These are phyloP conservation scores for Puccinia polysora DNA, from an alignment of 1,284 basidiomycete species.

Conservation along the genomic window DNA sequence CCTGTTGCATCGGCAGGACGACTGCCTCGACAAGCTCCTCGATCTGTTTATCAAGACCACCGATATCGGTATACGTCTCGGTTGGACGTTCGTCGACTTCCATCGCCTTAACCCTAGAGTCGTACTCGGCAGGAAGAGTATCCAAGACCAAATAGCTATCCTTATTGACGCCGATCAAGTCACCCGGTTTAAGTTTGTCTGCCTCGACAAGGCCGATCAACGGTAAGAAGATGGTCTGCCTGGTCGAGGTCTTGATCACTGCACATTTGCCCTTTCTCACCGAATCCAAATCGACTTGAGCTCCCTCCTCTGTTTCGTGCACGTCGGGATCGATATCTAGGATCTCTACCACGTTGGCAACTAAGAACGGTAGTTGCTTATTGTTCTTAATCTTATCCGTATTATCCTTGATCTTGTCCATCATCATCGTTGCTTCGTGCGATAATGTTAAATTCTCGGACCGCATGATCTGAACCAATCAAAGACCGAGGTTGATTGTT, in stretches of 20 bases:
- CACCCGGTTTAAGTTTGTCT: constrained; percentile 79
- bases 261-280: constrained; percentile 96
- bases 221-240: constrained; percentile 92
- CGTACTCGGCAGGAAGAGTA: constrained; percentile 71
- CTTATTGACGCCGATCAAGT: constrained; percentile 98
- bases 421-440: constrained; percentile 93
- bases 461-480: constrained; percentile 92
- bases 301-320: constrained; percentile 79
- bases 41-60: constrained; percentile 74
- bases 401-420: constrained; percentile 97
- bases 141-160: constrained; percentile 98
- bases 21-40: constrained; percentile 75
- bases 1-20: constrained; percentile 74
- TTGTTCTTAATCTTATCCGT: constrained; percentile 99
- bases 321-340: constrained; percentile 84
- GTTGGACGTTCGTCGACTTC: constrained; percentile 80
- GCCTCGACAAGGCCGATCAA: constrained; percentile 94
- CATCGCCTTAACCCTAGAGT: constrained; percentile 81
- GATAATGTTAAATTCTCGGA: constrained; percentile 85
- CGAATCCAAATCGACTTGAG: constrained; percentile 85
- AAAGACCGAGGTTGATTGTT: too few relatives aligned
- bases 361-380: constrained; percentile 95
- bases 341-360: constrained; percentile 97
- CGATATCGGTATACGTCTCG: constrained; percentile 73
- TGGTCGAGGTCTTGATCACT: constrained; percentile 96